Percentiles rank a stretch among this genome's conserved stretches.
phyloP scores from a whole-genome alignment of 2,329 filamentous ascomycete species.

The Didymella keratinophila region DNA sequence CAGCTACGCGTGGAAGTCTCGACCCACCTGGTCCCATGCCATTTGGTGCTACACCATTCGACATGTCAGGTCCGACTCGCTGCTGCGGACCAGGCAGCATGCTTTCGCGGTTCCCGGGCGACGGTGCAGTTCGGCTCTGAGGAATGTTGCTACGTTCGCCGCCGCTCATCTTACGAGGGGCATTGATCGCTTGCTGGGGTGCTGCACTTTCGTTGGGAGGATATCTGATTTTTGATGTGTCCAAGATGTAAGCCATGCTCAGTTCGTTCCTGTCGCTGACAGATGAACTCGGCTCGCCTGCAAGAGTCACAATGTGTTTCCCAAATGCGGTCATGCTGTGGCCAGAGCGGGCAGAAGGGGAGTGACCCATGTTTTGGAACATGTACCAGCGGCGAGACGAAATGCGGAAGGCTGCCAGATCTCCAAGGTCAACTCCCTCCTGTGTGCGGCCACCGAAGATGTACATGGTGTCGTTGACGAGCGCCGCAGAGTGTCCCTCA shows the following conservation, averaged over 20 bases:
- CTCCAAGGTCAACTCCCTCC: constrained; percentile 89
- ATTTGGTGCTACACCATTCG: constrained; percentile 36
- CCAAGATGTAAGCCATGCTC: constrained; percentile 87
- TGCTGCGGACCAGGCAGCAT: constrained; percentile 44
- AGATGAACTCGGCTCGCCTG: constrained; percentile 91
- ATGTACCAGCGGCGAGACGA: constrained; percentile 95
- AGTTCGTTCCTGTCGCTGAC: constrained; percentile 82
- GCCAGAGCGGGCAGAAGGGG: constrained; percentile 89
- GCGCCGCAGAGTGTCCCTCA: constrained; percentile 90
- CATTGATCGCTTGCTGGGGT: constrained; percentile 37
- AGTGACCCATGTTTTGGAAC: constrained; percentile 99
- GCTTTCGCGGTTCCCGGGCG: constrained; percentile 54
- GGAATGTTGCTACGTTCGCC: constrained; percentile 55
- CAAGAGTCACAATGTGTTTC: constrained; percentile 90
- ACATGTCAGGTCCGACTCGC: constrained; percentile 49
- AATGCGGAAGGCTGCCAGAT: constrained; percentile 85
- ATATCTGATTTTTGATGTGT: constrained; percentile 96
- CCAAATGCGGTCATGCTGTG: constrained; percentile 97
- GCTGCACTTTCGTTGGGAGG: constrained; percentile 72
- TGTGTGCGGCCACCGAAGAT: constrained; percentile 96
- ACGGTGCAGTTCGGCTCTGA: constrained; percentile 45
- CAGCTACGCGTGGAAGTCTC: constrained; percentile 66
- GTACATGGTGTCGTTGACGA: constrained; percentile 99
- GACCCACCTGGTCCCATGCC: constrained; percentile 55
- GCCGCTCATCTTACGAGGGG: constrained; percentile 56